These are phyloP conservation scores for Pelargonium cotyledonis DNA, from an alignment of 441 rosid genomes.

Conservation along the genomic window DNA sequence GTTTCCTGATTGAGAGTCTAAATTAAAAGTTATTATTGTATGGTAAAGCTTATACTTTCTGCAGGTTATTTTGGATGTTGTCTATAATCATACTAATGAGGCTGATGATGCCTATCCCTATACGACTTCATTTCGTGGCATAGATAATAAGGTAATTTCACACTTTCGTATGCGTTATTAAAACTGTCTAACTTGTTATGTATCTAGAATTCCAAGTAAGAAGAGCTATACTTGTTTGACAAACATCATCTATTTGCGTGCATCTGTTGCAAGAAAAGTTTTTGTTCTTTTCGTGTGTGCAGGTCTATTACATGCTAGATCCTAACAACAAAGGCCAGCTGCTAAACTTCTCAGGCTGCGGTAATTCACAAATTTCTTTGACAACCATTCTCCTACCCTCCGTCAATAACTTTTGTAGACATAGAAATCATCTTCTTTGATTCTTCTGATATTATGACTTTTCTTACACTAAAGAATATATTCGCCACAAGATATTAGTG, in stretches of 20 bases:
- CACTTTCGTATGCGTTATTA: neutral
- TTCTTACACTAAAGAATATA: neutral
- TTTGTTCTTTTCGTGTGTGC: conserved; percentile 17
- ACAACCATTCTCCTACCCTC: conserved; percentile 4
- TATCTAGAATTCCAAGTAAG: neutral
- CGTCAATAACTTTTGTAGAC: neutral
- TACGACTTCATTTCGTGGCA: conserved; percentile 89
- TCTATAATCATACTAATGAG: conserved; percentile 93
- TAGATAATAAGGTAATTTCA: conserved; percentile 70
- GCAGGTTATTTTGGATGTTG: conserved; percentile 95
- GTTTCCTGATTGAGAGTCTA: conserved; percentile 15
- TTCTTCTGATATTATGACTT: conserved; percentile 9
- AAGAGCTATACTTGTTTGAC: neutral
- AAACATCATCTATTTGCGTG: neutral
- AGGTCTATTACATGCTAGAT: conserved; percentile 92
- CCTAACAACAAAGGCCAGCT: conserved; percentile 42
- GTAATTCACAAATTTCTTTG: conserved; percentile 35
- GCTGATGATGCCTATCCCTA: conserved; percentile 77
- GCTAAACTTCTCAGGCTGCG: conserved; percentile 87
- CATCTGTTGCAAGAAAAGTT: neutral
- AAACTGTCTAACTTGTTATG: neutral
- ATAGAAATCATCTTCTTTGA: neutral
- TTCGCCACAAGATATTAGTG: neutral
- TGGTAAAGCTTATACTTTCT: conserved; percentile 17
- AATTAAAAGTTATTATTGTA: conserved; percentile 8